Conservation (phyloP, 2,329 filamentous ascomycete species). For the Stenocarpella maydis region DNA sequence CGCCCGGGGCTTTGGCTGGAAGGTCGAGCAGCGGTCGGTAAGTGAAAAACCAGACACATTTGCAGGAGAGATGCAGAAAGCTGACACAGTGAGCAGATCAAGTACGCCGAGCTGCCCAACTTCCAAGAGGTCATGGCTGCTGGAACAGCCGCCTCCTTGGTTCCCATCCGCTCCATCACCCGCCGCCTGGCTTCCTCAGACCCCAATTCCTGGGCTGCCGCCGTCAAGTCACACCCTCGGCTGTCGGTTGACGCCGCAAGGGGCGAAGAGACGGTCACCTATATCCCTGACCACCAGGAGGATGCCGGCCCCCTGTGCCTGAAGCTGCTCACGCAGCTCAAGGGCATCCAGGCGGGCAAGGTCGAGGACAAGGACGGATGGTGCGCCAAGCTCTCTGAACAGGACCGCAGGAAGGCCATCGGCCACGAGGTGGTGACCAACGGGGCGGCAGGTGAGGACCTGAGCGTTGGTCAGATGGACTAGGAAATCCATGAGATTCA, state of each 20-base stretch:
- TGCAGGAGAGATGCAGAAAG: not conserved
- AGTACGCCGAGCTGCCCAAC: constrained; percentile 63
- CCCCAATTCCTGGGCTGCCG: constrained; percentile 50
- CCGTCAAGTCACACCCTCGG: constrained; percentile 46
- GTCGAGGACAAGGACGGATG: constrained; percentile 80
- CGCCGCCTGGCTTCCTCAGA: constrained; percentile 58
- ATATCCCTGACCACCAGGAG: constrained; percentile 63
- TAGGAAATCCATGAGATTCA: constrained; percentile 33
- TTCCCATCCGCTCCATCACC: constrained; percentile 91
- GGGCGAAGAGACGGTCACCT: constrained; percentile 61
- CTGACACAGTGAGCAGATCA: constrained; percentile 58
- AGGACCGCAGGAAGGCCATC: constrained; percentile 53
- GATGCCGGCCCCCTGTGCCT: constrained; percentile 78
- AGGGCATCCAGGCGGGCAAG: constrained; percentile 87
- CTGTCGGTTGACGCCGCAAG: constrained; percentile 46
- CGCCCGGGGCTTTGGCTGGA: constrained; percentile 81
- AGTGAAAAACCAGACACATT: constrained; percentile 40
- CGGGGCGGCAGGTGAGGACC: constrained; percentile 38
- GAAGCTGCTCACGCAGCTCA: constrained; percentile 77
- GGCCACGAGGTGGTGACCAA: constrained; percentile 40
- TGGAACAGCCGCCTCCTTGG: constrained; percentile 88
- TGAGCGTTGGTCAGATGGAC: constrained; percentile 48
- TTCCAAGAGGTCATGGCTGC: constrained; percentile 85
- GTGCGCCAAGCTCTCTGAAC: constrained; percentile 60
- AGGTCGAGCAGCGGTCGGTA: constrained; percentile 77